phyloP scores from a whole-genome alignment of 371 early-diverging fungal genomes.

The Thermomucor indicae-seudaticae region DNA sequence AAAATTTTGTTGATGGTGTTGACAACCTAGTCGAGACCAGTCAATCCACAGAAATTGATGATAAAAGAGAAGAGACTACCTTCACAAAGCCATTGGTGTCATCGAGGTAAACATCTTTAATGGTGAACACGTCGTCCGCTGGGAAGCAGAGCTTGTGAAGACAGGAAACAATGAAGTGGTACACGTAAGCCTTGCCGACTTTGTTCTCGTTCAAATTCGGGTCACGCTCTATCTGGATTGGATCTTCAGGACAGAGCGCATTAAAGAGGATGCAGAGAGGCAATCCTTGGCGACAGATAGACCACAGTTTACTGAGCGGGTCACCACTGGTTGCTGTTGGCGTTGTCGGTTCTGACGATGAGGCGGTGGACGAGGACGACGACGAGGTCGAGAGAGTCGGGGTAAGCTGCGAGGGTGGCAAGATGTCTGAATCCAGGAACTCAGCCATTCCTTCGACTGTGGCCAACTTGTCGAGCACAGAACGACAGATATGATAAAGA shows the following conservation, averaged over 20 bases:
- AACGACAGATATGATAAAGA: conserved; percentile 62
- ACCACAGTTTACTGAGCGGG: conserved; percentile 85
- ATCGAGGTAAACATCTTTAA: conserved; percentile 86
- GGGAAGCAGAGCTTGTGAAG: conserved; percentile 60
- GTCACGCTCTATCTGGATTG: conserved; percentile 49
- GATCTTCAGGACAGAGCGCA: conserved; percentile 59
- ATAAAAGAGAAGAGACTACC: conserved; percentile 41
- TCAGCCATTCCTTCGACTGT: conserved; percentile 57
- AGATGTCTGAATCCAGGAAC: conserved; percentile 42
- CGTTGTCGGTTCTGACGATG: conserved; percentile 24
- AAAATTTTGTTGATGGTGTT: conserved; percentile 70
- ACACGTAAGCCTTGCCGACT: conserved; percentile 81
- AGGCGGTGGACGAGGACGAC: conserved; percentile 2
- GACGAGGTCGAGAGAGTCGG: conserved; percentile 10
- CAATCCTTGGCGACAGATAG: conserved; percentile 85
- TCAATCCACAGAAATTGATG: not conserved
- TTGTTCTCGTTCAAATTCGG: conserved; percentile 63
- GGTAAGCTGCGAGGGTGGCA: conserved; percentile 7
- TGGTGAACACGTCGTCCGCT: conserved; percentile 83
- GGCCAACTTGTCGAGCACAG: conserved; percentile 54
- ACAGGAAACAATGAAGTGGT: conserved; percentile 75
- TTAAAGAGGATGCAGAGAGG: conserved; percentile 85
- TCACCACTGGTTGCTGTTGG: conserved; percentile 47
- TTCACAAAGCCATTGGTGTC: conserved; percentile 96
- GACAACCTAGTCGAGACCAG: conserved; percentile 36